A percentile compares a stretch with the other conserved stretches of the same genome.
Conservation (phyloP, 805 yeast genomes). For the Blastobotrys chiropterorum region DNA sequence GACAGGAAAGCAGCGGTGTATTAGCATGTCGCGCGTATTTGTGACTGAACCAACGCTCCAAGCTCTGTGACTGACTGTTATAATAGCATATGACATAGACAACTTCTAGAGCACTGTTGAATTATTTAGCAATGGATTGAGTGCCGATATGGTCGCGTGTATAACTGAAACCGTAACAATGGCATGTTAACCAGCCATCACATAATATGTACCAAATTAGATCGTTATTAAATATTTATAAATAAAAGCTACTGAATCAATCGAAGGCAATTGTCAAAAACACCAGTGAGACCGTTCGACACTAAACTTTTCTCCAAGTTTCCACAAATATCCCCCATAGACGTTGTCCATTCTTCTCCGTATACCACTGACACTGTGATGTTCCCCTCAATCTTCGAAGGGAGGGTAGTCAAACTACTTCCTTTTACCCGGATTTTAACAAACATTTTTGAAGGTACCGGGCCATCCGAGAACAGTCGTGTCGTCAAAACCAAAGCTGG, state of each 20-base stretch:
- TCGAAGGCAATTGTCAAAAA: background rate
- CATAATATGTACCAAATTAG: too few species aligned
- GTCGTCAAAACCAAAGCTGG: background rate
- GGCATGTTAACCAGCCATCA: too few species aligned
- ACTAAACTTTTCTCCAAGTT: background rate
- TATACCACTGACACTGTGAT: slow-evolving; percentile 1
- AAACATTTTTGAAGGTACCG: background rate
- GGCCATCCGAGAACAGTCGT: background rate
- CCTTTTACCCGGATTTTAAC: background rate
- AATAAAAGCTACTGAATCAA: background rate
- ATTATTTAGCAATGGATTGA: too few species aligned
- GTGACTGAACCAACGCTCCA: too few species aligned
- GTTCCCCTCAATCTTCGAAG: background rate
- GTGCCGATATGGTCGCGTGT: too few species aligned
- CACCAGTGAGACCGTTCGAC: background rate
- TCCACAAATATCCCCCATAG: background rate
- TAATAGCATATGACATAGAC: too few species aligned
- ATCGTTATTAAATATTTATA: background rate
- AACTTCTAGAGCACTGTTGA: too few species aligned
- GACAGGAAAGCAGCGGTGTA: too few species aligned
- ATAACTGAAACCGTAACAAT: too few species aligned
- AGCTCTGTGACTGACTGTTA: too few species aligned
- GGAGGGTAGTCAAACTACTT: background rate
- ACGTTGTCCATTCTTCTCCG: background rate
- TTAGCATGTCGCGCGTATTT: too few species aligned